These are phyloP conservation scores for Phytophthora hybrid DNA, from an alignment of 352 stramenopile species.

Conservation along the genomic window DNA sequence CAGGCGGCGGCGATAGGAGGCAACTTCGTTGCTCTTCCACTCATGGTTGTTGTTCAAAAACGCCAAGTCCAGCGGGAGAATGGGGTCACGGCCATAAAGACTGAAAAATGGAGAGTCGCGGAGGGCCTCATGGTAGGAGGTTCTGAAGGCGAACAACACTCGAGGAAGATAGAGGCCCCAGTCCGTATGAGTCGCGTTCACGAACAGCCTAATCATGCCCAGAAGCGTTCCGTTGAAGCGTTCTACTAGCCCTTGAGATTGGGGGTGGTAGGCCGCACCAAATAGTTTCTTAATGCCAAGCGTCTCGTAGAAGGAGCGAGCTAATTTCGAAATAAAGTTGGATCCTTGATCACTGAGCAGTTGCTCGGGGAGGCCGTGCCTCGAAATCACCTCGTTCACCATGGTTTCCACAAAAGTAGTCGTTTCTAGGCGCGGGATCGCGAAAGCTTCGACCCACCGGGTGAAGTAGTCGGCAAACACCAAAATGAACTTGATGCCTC, in stretches of 20 bases:
- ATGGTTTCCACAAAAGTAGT: conserved; percentile 1
- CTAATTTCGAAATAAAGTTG: conserved; percentile 14
- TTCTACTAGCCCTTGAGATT: conserved; percentile 1
- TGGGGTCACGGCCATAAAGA: too few relatives aligned
- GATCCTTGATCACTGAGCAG: conserved; percentile 6
- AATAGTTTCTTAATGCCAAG: conserved; percentile 15
- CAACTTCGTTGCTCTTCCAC: background rate
- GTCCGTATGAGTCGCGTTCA: conserved; percentile 1
- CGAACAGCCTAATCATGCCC: background rate
- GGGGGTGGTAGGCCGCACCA: background rate
- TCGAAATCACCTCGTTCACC: conserved; percentile 5
- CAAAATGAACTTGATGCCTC: background rate
- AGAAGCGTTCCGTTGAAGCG: conserved; percentile 10
- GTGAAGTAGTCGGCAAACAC: background rate
- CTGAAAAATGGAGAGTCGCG: conserved; percentile 6
- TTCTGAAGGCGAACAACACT: conserved; percentile 14
- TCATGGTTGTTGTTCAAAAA: too few relatives aligned
- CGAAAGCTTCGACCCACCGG: conserved; percentile 14
- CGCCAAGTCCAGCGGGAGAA: too few relatives aligned
- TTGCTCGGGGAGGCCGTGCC: background rate
- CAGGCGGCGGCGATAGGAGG: background rate
- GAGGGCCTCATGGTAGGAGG: conserved; percentile 8
- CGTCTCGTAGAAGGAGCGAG: conserved; percentile 11
- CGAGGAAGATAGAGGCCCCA: conserved; percentile 7
- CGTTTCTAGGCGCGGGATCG: conserved; percentile 1